Conservation (phyloP, 2,329 filamentous ascomycete species). For the Sarocladiaceae sp. region DNA sequence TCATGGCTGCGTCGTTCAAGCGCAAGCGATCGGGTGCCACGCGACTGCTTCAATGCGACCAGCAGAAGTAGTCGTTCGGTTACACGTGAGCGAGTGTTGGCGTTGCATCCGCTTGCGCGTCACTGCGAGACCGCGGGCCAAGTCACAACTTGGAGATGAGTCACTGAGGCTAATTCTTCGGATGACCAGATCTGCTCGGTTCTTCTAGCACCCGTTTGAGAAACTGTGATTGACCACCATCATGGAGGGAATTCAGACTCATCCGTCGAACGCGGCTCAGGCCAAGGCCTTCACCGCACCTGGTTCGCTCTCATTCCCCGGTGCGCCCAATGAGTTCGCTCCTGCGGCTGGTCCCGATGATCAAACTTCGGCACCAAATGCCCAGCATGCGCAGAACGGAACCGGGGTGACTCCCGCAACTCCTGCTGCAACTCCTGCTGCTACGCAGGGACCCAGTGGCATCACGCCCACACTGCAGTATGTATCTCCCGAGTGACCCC, state of each 20-base stretch:
- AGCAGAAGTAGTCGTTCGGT: too few species aligned
- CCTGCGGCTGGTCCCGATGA: constrained; percentile 61
- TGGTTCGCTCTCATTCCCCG: constrained; percentile 86
- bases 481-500: constrained; percentile 52
- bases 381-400: constrained; percentile 55
- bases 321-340: constrained; percentile 74
- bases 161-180: constrained; percentile 19
- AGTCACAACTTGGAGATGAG: neutral
- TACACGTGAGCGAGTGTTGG: too few species aligned
- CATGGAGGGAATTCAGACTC: constrained; percentile 89
- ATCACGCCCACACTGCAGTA: constrained; percentile 94
- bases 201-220: constrained; percentile 12
- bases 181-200: constrained; percentile 28
- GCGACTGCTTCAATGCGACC: too few species aligned
- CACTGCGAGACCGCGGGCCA: too few species aligned
- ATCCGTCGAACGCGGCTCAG: constrained; percentile 85
- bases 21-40: neutral
- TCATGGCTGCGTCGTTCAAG: neutral
- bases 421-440: constrained; percentile 85
- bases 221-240: constrained; percentile 28
- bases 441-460: constrained; percentile 75
- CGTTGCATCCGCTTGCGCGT: too few species aligned
- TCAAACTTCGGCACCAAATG: constrained; percentile 33
- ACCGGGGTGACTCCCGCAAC: constrained; percentile 82
- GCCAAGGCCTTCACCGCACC: constrained; percentile 94